A percentile compares a stretch with the other conserved stretches of the same genome.
These are phyloP conservation scores for Atalantia buxifolia DNA, from an alignment of 345 rosid species.

Conservation along the genomic window DNA sequence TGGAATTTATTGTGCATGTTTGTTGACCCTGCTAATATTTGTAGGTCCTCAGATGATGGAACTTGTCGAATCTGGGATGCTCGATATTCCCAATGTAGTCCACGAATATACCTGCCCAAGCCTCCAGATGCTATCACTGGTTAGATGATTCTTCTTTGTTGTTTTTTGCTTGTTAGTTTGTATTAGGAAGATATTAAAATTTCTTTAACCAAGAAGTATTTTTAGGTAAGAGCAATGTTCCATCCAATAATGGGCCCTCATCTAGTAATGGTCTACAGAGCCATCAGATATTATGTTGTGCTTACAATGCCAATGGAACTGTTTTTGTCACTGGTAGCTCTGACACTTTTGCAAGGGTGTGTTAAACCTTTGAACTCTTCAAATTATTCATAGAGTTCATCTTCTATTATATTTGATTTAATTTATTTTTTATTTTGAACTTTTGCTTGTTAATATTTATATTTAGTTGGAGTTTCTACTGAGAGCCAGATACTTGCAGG, in stretches of 20 bases:
- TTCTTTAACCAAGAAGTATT: constrained; percentile 16
- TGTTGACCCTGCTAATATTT: constrained; percentile 24
- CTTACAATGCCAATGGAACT: constrained; percentile 96
- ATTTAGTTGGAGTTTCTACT: constrained; percentile 20
- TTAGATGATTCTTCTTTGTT: constrained; percentile 32
- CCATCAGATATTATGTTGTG: constrained; percentile 89
- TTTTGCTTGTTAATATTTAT: constrained; percentile 17
- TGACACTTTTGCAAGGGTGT: constrained; percentile 94
- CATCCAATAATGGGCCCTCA: constrained; percentile 52
- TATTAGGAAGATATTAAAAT: constrained; percentile 15
- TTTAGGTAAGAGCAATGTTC: constrained; percentile 58
- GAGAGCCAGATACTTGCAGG: constrained; percentile 51
- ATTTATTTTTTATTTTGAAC: not conserved
- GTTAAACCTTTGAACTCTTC: constrained; percentile 34
- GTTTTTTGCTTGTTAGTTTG: constrained; percentile 4
- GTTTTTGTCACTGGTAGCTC: constrained; percentile 98
- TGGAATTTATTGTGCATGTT: not conserved
- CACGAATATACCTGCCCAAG: constrained; percentile 73
- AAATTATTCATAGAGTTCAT: not conserved
- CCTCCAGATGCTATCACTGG: constrained; percentile 67
- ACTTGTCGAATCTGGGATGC: constrained; percentile 99
- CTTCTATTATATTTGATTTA: not conserved
- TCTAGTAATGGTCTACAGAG: constrained; percentile 53
- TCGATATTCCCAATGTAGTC: constrained; percentile 68
- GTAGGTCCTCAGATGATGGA: constrained; percentile 98